Evolutionary conservation across 2,329 filamentous ascomycete genomes (phyloP).

Genomic region (Trichoderma pleuroti): DNA sequence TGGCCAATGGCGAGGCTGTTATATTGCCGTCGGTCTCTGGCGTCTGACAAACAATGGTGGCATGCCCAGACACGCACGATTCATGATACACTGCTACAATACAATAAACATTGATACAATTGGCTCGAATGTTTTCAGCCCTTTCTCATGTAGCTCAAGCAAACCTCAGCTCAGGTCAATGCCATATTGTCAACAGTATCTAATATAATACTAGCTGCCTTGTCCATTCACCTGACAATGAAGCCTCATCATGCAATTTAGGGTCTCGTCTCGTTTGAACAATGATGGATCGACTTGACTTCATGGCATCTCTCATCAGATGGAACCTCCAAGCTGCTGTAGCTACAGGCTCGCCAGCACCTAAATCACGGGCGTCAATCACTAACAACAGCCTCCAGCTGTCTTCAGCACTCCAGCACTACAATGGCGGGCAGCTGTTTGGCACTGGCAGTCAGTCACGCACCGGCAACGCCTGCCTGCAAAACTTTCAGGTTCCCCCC

Average conservation of each 20-base stretch:
- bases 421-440: conserved; percentile 2
- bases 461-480: neutral
- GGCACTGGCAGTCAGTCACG: conserved; percentile 12
- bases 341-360: neutral
- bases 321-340: neutral
- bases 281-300: neutral
- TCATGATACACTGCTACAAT: neutral
- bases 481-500: neutral
- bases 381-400: neutral
- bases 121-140: neutral
- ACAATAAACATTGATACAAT: neutral
- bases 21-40: neutral
- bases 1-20: neutral
- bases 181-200: neutral
- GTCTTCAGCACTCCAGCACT: neutral
- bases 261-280: neutral
- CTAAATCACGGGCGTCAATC: neutral
- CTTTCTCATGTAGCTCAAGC: neutral
- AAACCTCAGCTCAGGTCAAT: neutral
- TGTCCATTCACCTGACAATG: neutral
- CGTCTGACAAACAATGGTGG: neutral
- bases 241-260: neutral
- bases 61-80: neutral
- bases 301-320: neutral
- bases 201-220: neutral